Percentiles rank a stretch among this genome's conserved stretches.
Evolutionary conservation across 176 grass and related monocot species (phyloP).

Genomic region (Melocanna baccifera): DNA sequence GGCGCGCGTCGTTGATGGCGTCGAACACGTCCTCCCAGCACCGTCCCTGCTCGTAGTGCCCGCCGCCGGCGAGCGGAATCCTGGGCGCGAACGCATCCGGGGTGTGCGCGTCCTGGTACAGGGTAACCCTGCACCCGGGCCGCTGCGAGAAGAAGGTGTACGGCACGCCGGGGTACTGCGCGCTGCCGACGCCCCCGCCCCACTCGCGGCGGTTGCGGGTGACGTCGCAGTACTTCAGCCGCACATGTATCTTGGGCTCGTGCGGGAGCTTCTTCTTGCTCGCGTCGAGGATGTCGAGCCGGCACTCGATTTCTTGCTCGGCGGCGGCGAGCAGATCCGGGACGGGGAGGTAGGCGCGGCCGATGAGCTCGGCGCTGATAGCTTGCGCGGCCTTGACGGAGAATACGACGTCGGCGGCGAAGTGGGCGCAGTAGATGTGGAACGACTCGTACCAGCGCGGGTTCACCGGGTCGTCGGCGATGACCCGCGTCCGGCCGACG

Average conservation of each 20-base stretch:
- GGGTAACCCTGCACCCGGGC: constrained; percentile 75
- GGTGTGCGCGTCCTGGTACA: constrained; percentile 85
- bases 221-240: constrained; percentile 61
- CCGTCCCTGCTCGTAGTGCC: constrained; percentile 42
- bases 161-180: constrained; percentile 62
- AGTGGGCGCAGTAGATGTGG: constrained; percentile 95
- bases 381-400: constrained; percentile 73
- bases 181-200: constrained; percentile 47
- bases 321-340: constrained; percentile 49
- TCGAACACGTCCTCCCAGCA: constrained; percentile 97
- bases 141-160: constrained; percentile 94
- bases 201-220: constrained; percentile 50
- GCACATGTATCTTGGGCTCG: constrained; percentile 61
- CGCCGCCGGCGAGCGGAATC: constrained; percentile 69
- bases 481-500: constrained; percentile 79
- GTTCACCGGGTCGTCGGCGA: constrained; percentile 64
- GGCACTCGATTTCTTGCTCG: constrained; percentile 44
- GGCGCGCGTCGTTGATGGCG: constrained; percentile 68
- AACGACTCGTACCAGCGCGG: constrained; percentile 92
- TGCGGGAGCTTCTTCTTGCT: constrained; percentile 33
- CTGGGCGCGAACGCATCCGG: constrained; percentile 77
- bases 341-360: constrained; percentile 77
- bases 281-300: constrained; percentile 55
- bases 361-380: constrained; percentile 77
- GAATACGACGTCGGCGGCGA: constrained; percentile 69